phyloP scores from a whole-genome alignment of 2,329 filamentous ascomycete species.

The Grosmannia serpens region DNA sequence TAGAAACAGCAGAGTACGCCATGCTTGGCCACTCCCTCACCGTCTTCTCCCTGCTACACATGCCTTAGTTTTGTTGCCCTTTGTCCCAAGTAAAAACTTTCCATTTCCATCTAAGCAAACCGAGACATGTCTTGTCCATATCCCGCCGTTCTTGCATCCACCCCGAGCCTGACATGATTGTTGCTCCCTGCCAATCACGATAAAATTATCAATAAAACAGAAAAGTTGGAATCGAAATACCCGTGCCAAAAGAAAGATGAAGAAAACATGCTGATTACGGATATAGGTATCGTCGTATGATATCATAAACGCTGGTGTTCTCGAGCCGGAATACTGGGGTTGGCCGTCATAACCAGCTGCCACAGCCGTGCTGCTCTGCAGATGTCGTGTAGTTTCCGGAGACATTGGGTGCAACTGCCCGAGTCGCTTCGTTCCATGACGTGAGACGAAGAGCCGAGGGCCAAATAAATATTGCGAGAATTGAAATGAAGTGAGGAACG shows the following conservation, averaged over 20 bases:
- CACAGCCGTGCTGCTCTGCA: not conserved
- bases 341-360: not conserved
- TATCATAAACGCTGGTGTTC: not conserved
- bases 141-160: not conserved
- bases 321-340: not conserved
- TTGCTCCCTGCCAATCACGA: not conserved
- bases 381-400: not conserved
- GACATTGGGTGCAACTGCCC: not conserved
- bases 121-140: not conserved
- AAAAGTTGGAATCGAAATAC: not conserved
- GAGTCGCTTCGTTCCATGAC: not conserved
- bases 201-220: not conserved
- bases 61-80: not conserved
- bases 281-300: conserved; percentile 1
- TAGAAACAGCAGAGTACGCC: not conserved
- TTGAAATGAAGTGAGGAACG: not conserved
- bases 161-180: not conserved
- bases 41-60: not conserved
- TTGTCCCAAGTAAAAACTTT: not conserved
- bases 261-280: not conserved
- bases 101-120: not conserved
- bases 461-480: not conserved
- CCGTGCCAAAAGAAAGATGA: not conserved
- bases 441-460: not conserved
- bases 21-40: not conserved